phyloP scores from a whole-genome alignment of 495 filamentous ascomycete genomes.

The Staphylotrichum longicolle region DNA sequence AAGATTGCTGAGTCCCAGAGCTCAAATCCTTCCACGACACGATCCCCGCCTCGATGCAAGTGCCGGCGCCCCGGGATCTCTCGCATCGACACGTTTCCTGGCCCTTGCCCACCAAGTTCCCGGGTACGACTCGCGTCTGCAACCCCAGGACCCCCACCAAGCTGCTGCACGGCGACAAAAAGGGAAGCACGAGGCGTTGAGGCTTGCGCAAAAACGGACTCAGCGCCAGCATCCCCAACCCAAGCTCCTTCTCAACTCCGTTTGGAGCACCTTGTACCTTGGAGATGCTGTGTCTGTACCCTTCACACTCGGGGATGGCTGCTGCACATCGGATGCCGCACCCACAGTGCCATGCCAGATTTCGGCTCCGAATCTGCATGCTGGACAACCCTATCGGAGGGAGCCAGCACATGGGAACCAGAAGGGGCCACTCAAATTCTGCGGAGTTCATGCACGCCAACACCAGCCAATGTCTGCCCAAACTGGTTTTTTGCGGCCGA shows the following conservation, averaged over 20 bases:
- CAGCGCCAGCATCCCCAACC: not conserved
- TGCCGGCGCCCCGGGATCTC: constrained; percentile 5
- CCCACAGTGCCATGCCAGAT: not conserved
- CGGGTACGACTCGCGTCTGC: not conserved
- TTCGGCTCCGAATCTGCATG: too few species aligned
- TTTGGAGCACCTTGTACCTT: constrained; percentile 13
- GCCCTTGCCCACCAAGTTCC: not conserved
- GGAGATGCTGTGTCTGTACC: constrained; percentile 7
- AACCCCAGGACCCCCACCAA: not conserved
- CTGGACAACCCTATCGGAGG: too few species aligned
- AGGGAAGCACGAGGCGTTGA: not conserved
- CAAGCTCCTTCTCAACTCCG: not conserved
- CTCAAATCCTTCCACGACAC: constrained; percentile 8
- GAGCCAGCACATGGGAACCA: too few species aligned
- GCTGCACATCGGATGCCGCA: constrained; percentile 6
- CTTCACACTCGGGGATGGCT: not conserved
- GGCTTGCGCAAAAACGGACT: constrained; percentile 11
- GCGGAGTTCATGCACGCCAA: too few species aligned
- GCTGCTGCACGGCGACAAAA: constrained; percentile 12
- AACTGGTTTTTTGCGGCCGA: too few species aligned
- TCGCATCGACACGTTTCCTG: constrained; percentile 16
- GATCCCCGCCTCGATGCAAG: constrained; percentile 1
- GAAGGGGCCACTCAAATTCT: too few species aligned
- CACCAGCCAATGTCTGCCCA: too few species aligned
- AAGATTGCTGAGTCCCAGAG: not conserved